Percentiles rank a stretch among this genome's conserved stretches.
Evolutionary conservation across 768 basidiomycete genomes (phyloP).

Genomic region (Auricularia sp.): DNA sequence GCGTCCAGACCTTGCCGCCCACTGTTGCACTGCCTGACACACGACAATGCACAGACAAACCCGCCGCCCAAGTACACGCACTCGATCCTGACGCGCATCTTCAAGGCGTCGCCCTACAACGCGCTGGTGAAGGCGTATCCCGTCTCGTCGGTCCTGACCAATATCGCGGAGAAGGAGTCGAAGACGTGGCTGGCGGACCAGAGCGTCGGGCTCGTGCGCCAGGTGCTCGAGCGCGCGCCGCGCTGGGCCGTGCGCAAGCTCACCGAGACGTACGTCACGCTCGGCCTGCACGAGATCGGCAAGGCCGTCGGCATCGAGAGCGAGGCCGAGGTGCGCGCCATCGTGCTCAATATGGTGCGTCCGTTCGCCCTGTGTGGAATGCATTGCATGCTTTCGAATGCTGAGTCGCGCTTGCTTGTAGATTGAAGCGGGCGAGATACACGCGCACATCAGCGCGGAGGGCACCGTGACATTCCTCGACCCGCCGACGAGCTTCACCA

Average conservation of each 20-base stretch:
- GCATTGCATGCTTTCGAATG: not conserved
- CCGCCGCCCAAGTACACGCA: conserved; percentile 69
- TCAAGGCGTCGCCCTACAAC: conserved; percentile 61
- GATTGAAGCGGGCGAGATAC: conserved; percentile 65
- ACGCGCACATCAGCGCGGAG: conserved; percentile 52
- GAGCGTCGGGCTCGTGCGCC: conserved; percentile 58
- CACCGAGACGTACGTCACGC: conserved; percentile 72
- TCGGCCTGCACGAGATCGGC: conserved; percentile 64
- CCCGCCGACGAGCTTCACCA: conserved; percentile 41
- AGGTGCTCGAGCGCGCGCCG: conserved; percentile 59
- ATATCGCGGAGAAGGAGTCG: conserved; percentile 45
- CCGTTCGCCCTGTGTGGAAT: not conserved
- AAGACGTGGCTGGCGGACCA: conserved; percentile 48
- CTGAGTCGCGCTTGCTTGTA: conserved; percentile 16
- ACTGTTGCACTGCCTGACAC: not conserved
- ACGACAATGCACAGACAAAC: not conserved
- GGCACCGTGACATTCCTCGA: conserved; percentile 66
- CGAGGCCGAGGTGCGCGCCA: conserved; percentile 24
- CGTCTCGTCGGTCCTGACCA: conserved; percentile 32
- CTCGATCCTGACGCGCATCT: conserved; percentile 39
- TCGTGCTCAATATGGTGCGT: conserved; percentile 68
- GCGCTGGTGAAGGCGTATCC: conserved; percentile 60
- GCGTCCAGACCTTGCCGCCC: conserved; percentile 3
- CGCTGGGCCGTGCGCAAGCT: conserved; percentile 72
- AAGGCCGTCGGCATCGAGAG: conserved; percentile 25